These are phyloP conservation scores for Postia placenta DNA, from an alignment of 768 basidiomycete genomes.

Conservation along the genomic window DNA sequence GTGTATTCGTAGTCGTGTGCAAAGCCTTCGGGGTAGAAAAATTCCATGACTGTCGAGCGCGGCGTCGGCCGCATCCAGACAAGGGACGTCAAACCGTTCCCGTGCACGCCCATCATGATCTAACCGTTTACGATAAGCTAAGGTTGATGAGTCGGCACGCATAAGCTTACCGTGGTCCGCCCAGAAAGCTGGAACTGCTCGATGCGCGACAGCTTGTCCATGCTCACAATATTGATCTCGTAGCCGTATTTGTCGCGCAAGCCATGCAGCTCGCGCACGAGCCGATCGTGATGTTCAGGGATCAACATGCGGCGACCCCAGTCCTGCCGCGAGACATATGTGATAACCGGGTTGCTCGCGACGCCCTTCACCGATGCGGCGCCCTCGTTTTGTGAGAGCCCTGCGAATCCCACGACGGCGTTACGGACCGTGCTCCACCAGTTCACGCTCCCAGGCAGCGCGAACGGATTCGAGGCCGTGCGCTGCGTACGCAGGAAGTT, in stretches of 20 bases:
- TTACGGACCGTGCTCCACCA: constrained; percentile 85
- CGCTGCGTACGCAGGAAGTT: constrained; percentile 68
- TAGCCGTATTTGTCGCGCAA: constrained; percentile 68
- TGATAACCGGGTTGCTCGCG: constrained; percentile 67
- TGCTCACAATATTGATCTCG: constrained; percentile 83
- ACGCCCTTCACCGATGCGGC: constrained; percentile 32
- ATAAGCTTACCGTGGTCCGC: constrained; percentile 84
- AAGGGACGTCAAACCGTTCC: constrained; percentile 83
- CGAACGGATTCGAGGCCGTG: constrained; percentile 69
- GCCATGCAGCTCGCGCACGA: constrained; percentile 69
- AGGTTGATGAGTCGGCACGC: constrained; percentile 20
- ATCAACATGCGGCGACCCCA: constrained; percentile 86
- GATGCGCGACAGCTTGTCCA: constrained; percentile 72
- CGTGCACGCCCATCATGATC: constrained; percentile 95
- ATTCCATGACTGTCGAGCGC: constrained; percentile 85
- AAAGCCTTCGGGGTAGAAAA: constrained; percentile 82
- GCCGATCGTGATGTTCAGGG: constrained; percentile 66
- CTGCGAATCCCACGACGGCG: constrained; percentile 68
- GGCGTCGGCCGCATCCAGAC: constrained; percentile 90
- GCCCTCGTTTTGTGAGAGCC: constrained; percentile 34
- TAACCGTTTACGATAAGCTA: constrained; percentile 23
- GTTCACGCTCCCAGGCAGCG: constrained; percentile 62
- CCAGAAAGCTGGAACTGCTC: constrained; percentile 81
- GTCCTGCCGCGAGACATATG: constrained; percentile 84
- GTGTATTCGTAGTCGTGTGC: constrained; percentile 84